Conservation (phyloP, 306 rosid genomes). For the Prunus davidiana region DNA sequence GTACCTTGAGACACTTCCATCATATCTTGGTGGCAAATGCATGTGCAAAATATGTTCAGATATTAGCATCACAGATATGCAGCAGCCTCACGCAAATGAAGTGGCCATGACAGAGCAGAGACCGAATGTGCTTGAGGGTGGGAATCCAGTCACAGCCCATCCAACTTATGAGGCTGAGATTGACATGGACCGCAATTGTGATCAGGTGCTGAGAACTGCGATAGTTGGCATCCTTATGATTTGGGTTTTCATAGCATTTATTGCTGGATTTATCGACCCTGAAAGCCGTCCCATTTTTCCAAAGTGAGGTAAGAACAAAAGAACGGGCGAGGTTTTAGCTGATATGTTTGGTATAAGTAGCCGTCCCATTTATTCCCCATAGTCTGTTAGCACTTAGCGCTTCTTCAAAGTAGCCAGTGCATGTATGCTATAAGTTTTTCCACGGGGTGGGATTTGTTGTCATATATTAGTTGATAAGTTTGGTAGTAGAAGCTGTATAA, state of each 20-base stretch:
- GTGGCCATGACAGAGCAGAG: conserved; percentile 28
- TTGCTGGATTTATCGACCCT: conserved; percentile 51
- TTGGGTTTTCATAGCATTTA: conserved; percentile 63
- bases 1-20: conserved; percentile 49
- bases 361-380: neutral
- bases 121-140: conserved; percentile 22
- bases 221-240: conserved; percentile 56
- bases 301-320: conserved; percentile 17
- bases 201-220: conserved; percentile 61
- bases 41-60: conserved; percentile 62
- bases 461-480: neutral
- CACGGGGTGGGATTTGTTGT: neutral
- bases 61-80: conserved; percentile 22
- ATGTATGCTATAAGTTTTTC: neutral
- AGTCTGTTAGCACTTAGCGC: neutral
- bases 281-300: conserved; percentile 29
- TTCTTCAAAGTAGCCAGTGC: neutral
- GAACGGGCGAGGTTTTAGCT: neutral
- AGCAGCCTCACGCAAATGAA: conserved; percentile 33
- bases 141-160: conserved; percentile 15
- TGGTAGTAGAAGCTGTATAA: conserved; percentile 6
- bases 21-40: conserved; percentile 81
- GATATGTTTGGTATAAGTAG: too few relatives aligned
- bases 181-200: conserved; percentile 30
- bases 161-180: conserved; percentile 38